Conservation (phyloP, 768 basidiomycete species). For the Podaxis carcinomalis region DNA sequence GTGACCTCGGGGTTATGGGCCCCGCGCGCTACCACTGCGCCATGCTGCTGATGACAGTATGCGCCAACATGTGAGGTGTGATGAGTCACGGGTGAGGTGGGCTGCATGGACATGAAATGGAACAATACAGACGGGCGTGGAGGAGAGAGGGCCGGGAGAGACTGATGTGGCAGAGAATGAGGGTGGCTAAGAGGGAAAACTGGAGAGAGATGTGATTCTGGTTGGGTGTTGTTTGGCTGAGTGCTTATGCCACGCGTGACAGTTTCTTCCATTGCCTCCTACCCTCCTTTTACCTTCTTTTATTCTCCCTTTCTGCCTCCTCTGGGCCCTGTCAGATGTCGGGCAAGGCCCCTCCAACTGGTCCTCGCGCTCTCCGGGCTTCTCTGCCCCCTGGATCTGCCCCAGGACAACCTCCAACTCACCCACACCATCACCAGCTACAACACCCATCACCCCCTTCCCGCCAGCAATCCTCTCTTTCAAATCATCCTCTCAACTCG, state of each 20-base stretch:
- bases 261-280: background rate
- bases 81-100: background rate
- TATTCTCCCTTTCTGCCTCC: background rate
- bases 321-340: conserved; percentile 45
- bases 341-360: conserved; percentile 73
- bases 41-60: conserved; percentile 38
- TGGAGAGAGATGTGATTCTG: background rate
- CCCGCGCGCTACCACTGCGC: conserved; percentile 56
- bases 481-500: conserved; percentile 15
- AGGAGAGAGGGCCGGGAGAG: background rate
- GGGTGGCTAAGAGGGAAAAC: background rate
- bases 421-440: conserved; percentile 28
- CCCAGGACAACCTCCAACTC: conserved; percentile 14
- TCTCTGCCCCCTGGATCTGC: conserved; percentile 34
- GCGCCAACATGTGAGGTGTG: background rate
- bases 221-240: conserved; percentile 2
- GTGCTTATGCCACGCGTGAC: conserved; percentile 1
- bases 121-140: background rate
- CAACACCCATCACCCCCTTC: conserved; percentile 20
- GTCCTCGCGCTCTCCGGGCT: conserved; percentile 64
- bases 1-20: conserved; percentile 64
- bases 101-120: background rate
- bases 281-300: background rate
- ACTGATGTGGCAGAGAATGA: background rate
- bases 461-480: conserved; percentile 19